Evolutionary conservation across 225 moss, liverwort and hornwort species (phyloP).

Genomic region (Rhytidiadelphus loreus): DNA sequence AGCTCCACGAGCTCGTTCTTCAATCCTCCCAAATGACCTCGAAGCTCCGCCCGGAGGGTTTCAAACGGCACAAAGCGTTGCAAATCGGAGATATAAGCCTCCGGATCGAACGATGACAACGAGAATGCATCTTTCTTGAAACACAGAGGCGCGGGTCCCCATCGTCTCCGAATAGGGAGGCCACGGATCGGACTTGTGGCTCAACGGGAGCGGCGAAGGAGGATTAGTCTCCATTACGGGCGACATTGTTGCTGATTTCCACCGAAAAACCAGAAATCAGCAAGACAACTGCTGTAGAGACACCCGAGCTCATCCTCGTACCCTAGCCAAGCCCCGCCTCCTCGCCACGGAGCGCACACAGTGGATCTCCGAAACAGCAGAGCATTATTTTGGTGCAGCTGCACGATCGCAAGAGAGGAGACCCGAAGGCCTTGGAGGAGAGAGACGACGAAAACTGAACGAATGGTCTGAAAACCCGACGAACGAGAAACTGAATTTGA

Average conservation of each 20-base stretch:
- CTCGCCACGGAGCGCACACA: not conserved
- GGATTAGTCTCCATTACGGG: slow-evolving; percentile 9
- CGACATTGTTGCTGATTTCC: slow-evolving; percentile 7
- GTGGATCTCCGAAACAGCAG: not conserved
- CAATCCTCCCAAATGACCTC: slow-evolving; percentile 66
- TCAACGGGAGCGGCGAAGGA: slow-evolving; percentile 8
- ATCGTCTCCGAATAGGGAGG: slow-evolving; percentile 69
- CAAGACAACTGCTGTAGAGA: not conserved
- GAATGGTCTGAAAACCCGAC: not conserved
- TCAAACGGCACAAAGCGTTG: slow-evolving; percentile 83
- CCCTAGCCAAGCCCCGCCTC: not conserved
- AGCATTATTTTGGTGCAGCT: not conserved
- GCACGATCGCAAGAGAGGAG: not conserved
- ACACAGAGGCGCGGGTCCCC: slow-evolving; percentile 69
- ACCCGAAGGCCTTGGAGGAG: not conserved
- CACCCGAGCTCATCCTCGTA: slow-evolving; percentile 7
- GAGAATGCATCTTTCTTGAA: slow-evolving; percentile 89
- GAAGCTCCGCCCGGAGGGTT: slow-evolving; percentile 70
- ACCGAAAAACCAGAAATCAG: not conserved
- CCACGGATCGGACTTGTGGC: slow-evolving; percentile 61
- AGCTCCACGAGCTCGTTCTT: slow-evolving; percentile 92
- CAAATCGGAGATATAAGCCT: slow-evolving; percentile 79
- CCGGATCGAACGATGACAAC: slow-evolving; percentile 55
- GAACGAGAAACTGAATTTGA: not conserved
- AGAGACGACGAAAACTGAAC: not conserved